These are phyloP conservation scores for Monosporozyma servazzii DNA, from an alignment of 805 yeast species.

Conservation along the genomic window DNA sequence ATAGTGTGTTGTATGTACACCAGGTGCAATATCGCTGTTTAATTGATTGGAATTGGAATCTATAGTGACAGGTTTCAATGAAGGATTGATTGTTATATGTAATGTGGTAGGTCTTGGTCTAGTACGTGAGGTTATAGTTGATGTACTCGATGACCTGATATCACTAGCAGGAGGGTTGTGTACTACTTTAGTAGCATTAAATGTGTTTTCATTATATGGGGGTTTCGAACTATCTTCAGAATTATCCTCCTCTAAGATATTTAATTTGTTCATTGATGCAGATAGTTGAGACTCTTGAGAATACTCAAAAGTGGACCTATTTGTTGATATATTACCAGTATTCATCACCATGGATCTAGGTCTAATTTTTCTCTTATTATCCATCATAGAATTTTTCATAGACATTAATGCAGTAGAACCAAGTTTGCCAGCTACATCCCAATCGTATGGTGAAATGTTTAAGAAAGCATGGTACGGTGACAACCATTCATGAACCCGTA, in stretches of 20 bases:
- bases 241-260: neutral
- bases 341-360: constrained; percentile 2
- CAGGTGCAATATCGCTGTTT: neutral
- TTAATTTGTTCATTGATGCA: neutral
- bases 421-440: constrained; percentile 47
- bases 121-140: neutral
- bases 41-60: neutral
- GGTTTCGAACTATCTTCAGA: neutral
- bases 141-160: neutral
- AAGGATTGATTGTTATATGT: constrained; percentile 1
- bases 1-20: neutral
- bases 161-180: neutral
- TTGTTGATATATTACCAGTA: neutral
- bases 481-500: constrained; percentile 82
- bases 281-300: neutral
- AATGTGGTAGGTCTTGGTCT: constrained; percentile 7
- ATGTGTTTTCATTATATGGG: neutral
- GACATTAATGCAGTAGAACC: constrained; percentile 29
- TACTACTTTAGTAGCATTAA: neutral
- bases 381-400: constrained; percentile 15
- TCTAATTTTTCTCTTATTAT: neutral
- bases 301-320: neutral
- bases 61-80: neutral
- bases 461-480: constrained; percentile 74
- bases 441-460: constrained; percentile 77